Conservation (phyloP, 129 eudicot species). For the Glebionis coronaria region DNA sequence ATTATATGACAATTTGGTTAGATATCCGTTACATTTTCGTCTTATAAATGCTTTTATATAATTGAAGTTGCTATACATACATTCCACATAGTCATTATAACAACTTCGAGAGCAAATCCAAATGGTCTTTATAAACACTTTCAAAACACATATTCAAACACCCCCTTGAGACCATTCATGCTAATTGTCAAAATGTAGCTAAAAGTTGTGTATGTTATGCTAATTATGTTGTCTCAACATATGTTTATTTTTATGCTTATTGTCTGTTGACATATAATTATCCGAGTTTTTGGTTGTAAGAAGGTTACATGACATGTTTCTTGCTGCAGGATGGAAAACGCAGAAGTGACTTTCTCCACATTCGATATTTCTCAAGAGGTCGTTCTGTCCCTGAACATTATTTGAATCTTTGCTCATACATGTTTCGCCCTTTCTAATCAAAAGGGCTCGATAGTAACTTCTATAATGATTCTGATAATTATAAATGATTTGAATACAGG, state of each 20-base stretch:
- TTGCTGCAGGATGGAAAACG: conserved; percentile 56
- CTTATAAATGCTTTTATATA: too few species aligned
- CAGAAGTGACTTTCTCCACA: conserved; percentile 49
- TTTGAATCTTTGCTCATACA: neutral
- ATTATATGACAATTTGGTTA: too few species aligned
- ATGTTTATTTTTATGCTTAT: neutral
- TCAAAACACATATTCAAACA: too few species aligned
- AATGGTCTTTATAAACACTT: too few species aligned
- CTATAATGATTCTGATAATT: neutral
- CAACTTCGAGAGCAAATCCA: too few species aligned
- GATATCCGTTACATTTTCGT: too few species aligned
- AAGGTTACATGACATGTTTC: conserved; percentile 8
- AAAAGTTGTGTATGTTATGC: too few species aligned
- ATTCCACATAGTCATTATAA: too few species aligned
- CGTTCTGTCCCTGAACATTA: neutral
- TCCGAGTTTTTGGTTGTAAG: conserved; percentile 6
- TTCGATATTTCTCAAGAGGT: conserved; percentile 72
- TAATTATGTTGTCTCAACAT: too few species aligned
- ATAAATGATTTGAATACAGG: conserved; percentile 37
- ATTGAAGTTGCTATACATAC: too few species aligned
- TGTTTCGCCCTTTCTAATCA: neutral
- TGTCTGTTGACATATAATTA: conserved; percentile 10
- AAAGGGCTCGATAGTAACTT: neutral
- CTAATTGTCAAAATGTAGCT: too few species aligned
- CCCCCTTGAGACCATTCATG: too few species aligned